Conservation (phyloP, 2,329 filamentous ascomycete genomes). For the Trichoderma sp. region DNA sequence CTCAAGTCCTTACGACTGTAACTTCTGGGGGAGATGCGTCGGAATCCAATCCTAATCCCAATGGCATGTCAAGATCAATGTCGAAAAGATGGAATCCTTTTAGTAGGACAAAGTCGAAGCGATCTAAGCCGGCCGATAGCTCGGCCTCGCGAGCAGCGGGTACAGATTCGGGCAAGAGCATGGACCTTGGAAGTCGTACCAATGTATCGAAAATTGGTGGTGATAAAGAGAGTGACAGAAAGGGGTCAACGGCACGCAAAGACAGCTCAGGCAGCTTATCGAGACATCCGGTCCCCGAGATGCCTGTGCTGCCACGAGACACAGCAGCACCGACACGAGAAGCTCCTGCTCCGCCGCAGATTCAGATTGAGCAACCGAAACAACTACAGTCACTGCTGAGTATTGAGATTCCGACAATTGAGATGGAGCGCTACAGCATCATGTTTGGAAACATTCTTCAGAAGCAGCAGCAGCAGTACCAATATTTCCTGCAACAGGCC, state of each 20-base stretch:
- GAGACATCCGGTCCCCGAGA: background rate
- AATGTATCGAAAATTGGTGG: background rate
- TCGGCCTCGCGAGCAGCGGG: background rate
- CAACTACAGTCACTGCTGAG: conserved; percentile 51
- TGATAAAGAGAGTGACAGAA: background rate
- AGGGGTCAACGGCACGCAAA: background rate
- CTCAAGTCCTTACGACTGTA: conserved; percentile 28
- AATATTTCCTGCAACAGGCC: background rate
- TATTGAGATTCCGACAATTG: conserved; percentile 75
- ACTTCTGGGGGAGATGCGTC: conserved; percentile 23
- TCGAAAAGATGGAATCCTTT: conserved; percentile 61
- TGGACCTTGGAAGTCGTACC: background rate
- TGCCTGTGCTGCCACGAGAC: background rate
- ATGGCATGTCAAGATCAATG: conserved; percentile 42
- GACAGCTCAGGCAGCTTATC: background rate
- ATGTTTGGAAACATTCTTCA: conserved; percentile 82
- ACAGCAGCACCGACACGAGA: background rate
- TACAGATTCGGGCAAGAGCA: background rate
- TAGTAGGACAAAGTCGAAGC: conserved; percentile 41
- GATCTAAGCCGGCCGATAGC: conserved; percentile 21
- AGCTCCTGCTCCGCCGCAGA: background rate
- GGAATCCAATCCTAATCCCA: conserved; percentile 25
- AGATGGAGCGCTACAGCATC: conserved; percentile 86
- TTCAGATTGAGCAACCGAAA: background rate
- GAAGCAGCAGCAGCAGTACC: conserved; percentile 27